Percentiles rank a stretch among this genome's conserved stretches.
These are phyloP conservation scores for Phycomyces blakesleeanus DNA, from an alignment of 192 early-diverging fungal genomes.

Conservation along the genomic window DNA sequence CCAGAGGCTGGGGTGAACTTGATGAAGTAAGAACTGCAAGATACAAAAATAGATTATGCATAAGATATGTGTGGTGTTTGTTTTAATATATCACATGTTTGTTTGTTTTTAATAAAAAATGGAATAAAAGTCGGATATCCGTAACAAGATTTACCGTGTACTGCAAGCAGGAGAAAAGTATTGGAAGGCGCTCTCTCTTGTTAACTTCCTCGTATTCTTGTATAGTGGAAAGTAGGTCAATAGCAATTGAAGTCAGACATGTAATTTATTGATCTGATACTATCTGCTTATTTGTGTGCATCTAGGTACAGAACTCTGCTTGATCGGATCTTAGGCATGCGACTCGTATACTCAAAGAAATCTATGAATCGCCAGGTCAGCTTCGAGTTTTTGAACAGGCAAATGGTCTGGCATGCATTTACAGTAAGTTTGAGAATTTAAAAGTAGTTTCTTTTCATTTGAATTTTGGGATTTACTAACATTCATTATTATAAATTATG, in stretches of 20 bases:
- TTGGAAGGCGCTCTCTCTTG: constrained; percentile 55
- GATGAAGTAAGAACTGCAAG: constrained; percentile 37
- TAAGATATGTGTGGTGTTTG: background rate
- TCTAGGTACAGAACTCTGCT: constrained; percentile 68
- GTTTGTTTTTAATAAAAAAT: too few relatives aligned
- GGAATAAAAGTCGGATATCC: constrained; percentile 44
- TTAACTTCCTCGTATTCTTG: constrained; percentile 85
- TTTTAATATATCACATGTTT: background rate
- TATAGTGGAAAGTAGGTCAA: constrained; percentile 70
- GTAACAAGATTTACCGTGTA: constrained; percentile 51
- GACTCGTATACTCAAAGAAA: constrained; percentile 75
- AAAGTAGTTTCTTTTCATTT: background rate
- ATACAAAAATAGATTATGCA: background rate
- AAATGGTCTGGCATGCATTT: constrained; percentile 92
- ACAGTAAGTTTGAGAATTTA: constrained; percentile 52
- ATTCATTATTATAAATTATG: background rate
- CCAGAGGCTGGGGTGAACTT: constrained; percentile 70
- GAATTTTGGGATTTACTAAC: too few relatives aligned
- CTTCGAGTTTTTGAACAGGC: constrained; percentile 91
- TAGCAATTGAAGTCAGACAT: background rate
- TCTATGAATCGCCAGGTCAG: constrained; percentile 74
- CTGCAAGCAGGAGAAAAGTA: constrained; percentile 60
- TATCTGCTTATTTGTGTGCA: background rate
- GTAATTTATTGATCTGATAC: constrained; percentile 2
- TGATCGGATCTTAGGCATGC: constrained; percentile 78